These are phyloP conservation scores for Arthrobotrys sinensis DNA, from an alignment of 2,329 filamentous ascomycete species.

Conservation along the genomic window DNA sequence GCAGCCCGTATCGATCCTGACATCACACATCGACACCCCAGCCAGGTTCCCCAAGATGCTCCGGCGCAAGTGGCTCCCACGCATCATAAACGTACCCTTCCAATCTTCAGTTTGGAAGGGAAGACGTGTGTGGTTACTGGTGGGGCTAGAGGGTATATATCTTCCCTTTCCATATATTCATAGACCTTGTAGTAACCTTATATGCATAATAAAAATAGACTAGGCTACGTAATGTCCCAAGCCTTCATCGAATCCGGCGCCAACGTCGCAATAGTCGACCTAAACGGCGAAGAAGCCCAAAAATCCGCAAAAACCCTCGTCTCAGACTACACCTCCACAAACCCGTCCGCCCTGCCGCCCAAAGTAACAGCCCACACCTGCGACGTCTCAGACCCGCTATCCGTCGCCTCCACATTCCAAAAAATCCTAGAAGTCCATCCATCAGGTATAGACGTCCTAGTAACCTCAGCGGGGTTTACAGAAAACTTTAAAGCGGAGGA, in stretches of 20 bases:
- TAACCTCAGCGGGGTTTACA: conserved; percentile 96
- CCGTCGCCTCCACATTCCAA: conserved; percentile 80
- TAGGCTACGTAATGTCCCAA: conserved; percentile 94
- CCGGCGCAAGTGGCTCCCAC: conserved; percentile 10
- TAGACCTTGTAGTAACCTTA: neutral
- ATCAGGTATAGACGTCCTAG: conserved; percentile 86
- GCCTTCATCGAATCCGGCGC: conserved; percentile 89
- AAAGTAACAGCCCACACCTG: conserved; percentile 91
- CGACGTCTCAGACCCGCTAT: conserved; percentile 85
- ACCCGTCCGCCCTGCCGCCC: conserved; percentile 76
- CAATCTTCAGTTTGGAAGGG: conserved; percentile 87
- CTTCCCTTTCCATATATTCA: neutral
- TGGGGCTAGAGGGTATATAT: conserved; percentile 79
- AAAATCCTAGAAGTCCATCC: conserved; percentile 68
- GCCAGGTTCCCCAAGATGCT: conserved; percentile 35
- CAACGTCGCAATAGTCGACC: conserved; percentile 90
- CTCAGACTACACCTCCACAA: conserved; percentile 86
- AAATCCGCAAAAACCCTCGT: conserved; percentile 82
- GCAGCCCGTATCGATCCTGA: conserved; percentile 44
- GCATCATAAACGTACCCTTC: conserved; percentile 79
- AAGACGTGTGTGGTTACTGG: conserved; percentile 89
- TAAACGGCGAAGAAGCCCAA: conserved; percentile 90
- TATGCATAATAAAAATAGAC: conserved; percentile 60
- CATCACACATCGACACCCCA: conserved; percentile 42
- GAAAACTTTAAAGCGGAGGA: conserved; percentile 88